These are phyloP conservation scores for Adansonia grandidieri DNA, from an alignment of 441 rosid genomes.

Conservation along the genomic window DNA sequence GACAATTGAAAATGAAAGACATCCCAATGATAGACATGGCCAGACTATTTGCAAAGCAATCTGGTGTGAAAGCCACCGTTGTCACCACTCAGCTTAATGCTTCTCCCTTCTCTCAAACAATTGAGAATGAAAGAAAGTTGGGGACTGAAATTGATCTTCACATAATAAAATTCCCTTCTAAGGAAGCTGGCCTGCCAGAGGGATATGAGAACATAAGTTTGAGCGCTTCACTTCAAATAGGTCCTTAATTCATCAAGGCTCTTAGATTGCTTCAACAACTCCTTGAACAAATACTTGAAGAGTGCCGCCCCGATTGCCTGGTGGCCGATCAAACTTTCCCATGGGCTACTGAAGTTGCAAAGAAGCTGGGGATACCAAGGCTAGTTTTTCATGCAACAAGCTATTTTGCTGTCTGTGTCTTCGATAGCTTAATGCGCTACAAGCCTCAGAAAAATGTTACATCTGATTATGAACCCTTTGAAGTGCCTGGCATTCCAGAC, in stretches of 20 bases:
- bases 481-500: constrained; percentile 46
- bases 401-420: constrained; percentile 22
- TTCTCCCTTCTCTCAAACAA: constrained; percentile 20
- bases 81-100: constrained; percentile 34
- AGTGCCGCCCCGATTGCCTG: constrained; percentile 38
- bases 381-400: constrained; percentile 47
- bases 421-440: constrained; percentile 27
- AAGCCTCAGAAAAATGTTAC: constrained; percentile 29
- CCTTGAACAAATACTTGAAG: constrained; percentile 11
- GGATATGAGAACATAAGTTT: constrained; percentile 37
- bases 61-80: constrained; percentile 33
- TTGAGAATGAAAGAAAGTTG: not conserved
- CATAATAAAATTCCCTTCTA: constrained; percentile 26
- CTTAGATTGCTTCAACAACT: constrained; percentile 31
- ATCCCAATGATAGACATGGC: constrained; percentile 41
- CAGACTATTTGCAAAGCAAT: constrained; percentile 28
- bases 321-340: constrained; percentile 41
- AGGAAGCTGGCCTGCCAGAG: constrained; percentile 35
- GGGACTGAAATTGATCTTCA: constrained; percentile 28
- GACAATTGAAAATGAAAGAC: too few relatives aligned
- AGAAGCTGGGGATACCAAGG: constrained; percentile 44
- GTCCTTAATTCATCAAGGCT: constrained; percentile 23
- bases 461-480: constrained; percentile 41
- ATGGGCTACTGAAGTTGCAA: constrained; percentile 45
- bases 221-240: not conserved